Base-by-base conservation (phyloP, 2,329 filamentous ascomycete genomes). In the Curvularia eragrostidis region DNA sequence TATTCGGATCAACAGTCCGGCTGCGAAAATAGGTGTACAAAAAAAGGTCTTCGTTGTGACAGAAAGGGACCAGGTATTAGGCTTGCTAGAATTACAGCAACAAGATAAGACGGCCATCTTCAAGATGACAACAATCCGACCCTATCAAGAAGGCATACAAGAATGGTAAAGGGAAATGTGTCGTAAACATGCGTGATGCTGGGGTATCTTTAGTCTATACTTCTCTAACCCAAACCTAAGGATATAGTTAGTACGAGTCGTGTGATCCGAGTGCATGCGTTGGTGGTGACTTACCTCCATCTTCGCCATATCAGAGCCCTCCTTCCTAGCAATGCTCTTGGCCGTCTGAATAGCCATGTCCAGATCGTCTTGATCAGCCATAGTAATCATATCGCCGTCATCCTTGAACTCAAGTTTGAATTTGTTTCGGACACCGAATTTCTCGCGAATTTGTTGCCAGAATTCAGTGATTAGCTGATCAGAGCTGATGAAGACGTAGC, bases 371-470 rank as follows among this genome's bases (percentile, higher is more conserved):
- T 97, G 91, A 76, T 99, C 95, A 28, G 90, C 93, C 86, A 99
- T 89, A 30, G 94, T 97, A 72, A 99, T 96, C 90, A 97, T 94
- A 72, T 98, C 94, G 66, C 91, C 90, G 67, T 98, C 95, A 63
- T 96, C 92, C 70, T 85, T 87, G 67, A 93, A 87, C 82, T 95
- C 95, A 78, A 97, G 89, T 83, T 93, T 96, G 81, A 97, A 94
- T 56, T 87, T 86, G 61, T 89, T 81, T 54, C 85, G 82, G 54
- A 97, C 82, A 13, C 85, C 88, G 72, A 98, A 97, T 79, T 99
- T 99, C 62, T 93, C 89, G 46, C 89, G 85, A 58, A 99, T 90
- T 59, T 88, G 88, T 61, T 89, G 87, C 39, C 89, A 87, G 43
- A 99, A 87, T 58, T 94, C 91, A 5, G 84, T 81, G 75, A 93